Conservation (phyloP, 1,284 basidiomycete genomes). For the Microbotryum saponariae region DNA sequence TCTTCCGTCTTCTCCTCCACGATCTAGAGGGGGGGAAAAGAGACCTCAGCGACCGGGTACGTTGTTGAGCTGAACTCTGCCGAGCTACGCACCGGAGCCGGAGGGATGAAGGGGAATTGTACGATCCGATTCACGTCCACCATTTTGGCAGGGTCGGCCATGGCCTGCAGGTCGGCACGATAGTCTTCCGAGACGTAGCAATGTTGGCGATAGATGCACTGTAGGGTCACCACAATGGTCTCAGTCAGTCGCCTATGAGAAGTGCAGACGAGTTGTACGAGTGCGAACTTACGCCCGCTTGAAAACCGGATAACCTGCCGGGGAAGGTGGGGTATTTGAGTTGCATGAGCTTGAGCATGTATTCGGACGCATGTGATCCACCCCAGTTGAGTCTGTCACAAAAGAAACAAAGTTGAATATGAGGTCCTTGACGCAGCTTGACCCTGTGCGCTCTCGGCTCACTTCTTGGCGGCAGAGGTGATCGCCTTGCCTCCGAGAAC, state of each 20-base stretch:
- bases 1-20: slow-evolving; percentile 85
- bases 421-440: too few relatives aligned
- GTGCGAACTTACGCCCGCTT: slow-evolving; percentile 45
- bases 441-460: slow-evolving; percentile 22
- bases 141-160: slow-evolving; percentile 59
- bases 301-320: slow-evolving; percentile 47
- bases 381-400: slow-evolving; percentile 80
- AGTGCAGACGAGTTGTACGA: not conserved
- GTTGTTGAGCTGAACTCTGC: too few relatives aligned
- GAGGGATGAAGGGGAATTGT: slow-evolving; percentile 72
- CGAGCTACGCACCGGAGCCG: slow-evolving; percentile 50
- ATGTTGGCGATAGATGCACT: slow-evolving; percentile 85
- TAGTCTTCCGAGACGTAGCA: slow-evolving; percentile 80
- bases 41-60: too few relatives aligned
- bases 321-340: slow-evolving; percentile 91
- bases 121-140: slow-evolving; percentile 63
- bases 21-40: slow-evolving; percentile 38
- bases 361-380: slow-evolving; percentile 77
- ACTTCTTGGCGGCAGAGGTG: slow-evolving; percentile 77
- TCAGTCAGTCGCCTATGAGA: not conserved
- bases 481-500: slow-evolving; percentile 70
- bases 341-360: slow-evolving; percentile 84
- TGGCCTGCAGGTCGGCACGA: slow-evolving; percentile 54
- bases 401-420: too few relatives aligned
- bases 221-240: slow-evolving; percentile 39